These are phyloP conservation scores for Amanita subjunquillea DNA, from an alignment of 768 basidiomycete genomes.

Conservation along the genomic window DNA sequence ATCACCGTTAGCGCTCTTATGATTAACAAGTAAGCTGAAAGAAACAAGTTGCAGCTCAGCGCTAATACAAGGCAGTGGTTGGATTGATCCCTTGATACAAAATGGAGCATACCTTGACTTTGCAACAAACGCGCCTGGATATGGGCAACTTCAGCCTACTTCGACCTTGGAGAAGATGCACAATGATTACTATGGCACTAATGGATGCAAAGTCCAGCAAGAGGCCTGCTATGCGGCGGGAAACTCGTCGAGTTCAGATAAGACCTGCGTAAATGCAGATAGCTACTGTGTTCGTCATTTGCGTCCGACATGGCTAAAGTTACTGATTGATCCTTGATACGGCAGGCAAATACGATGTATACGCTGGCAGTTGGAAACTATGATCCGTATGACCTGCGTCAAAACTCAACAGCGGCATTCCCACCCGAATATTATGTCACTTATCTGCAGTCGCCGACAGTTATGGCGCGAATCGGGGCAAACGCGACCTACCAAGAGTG, in stretches of 20 bases:
- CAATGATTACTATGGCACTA: conserved; percentile 30
- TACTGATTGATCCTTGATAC: background rate
- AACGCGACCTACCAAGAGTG: conserved; percentile 39
- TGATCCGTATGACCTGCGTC: conserved; percentile 48
- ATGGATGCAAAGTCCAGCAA: conserved; percentile 47
- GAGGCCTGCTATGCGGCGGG: conserved; percentile 48
- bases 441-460: conserved; percentile 27
- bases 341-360: conserved; percentile 36
- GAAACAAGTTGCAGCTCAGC: background rate
- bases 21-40: conserved; percentile 43
- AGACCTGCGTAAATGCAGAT: conserved; percentile 40
- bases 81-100: conserved; percentile 58
- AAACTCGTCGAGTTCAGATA: conserved; percentile 30
- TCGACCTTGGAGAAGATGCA: conserved; percentile 36
- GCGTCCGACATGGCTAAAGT: background rate
- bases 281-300: conserved; percentile 40
- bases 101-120: conserved; percentile 52
- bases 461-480: conserved; percentile 42
- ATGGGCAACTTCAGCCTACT: conserved; percentile 48
- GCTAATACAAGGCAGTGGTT: conserved; percentile 31
- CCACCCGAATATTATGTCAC: conserved; percentile 47
- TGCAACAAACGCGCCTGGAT: conserved; percentile 52
- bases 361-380: conserved; percentile 39
- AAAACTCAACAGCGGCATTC: conserved; percentile 40
- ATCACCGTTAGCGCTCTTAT: conserved; percentile 49